Evolutionary conservation across 805 yeast genomes (phyloP), one percentile per base, ranked within the genome.

Genomic region (Saturnispora halmiae): DNA sequence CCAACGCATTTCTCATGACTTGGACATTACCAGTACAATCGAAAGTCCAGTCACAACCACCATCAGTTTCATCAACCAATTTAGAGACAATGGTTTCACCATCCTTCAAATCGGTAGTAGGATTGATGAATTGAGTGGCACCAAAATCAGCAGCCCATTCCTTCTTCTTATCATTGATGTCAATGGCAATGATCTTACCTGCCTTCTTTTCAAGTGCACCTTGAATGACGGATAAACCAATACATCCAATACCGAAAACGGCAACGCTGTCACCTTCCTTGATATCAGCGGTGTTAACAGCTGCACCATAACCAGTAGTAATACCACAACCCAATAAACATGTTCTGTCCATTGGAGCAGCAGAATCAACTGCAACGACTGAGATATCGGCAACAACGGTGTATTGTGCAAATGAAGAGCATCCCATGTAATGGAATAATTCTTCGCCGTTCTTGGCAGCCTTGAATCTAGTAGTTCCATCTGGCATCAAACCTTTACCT

Each of bases 401-500:
- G 64, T 92, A 92, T 68, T 92, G 94, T 29, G 96, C 79, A 65
- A 92, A 92, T 22, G 96, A 83, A 27, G 97, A 90, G 64, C 95
- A 84, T 37, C 99, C 99, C 99, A 92, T 92, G 64, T 85, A 92
- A 65, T 92, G 97, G 54, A 78, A 70, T 41, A 92, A 64, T 33
- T 78, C 74, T 67, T 92, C 73, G 51, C 98, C 98, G 19, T 25
- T 39, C 25, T 27, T 39, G 56, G 79, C 78, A 60, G 82, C 77
- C 49, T 72, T 77, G 70, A 92, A 90, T 64, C 99, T 78, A 34
- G 83, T 64, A 38, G 99, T 90, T 16, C 97, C 98, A 60, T 92
- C 98, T 47, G 98, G 98, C 96, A 92, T 83, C 44, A 90, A 82
- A 62, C 98, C 99, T 58, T 84, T 81, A 61, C 98, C 97, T 64